phyloP scores from a whole-genome alignment of 2,329 filamentous ascomycete genomes.

The Venturia carpophila region DNA sequence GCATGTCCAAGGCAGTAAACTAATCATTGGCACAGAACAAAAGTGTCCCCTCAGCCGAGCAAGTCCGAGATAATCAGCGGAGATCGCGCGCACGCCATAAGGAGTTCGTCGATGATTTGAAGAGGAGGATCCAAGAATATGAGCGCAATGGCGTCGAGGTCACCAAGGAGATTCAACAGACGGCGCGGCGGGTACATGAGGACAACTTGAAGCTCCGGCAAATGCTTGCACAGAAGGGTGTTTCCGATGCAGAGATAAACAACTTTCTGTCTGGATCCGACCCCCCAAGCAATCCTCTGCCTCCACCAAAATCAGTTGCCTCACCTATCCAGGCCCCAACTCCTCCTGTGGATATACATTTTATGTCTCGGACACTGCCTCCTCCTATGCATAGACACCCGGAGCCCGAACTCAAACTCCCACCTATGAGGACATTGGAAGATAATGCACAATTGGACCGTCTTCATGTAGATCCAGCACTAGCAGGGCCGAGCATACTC shows the following conservation, averaged over 20 bases:
- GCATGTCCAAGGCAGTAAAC: background rate
- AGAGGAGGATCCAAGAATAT: conserved; percentile 40
- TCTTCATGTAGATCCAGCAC: background rate
- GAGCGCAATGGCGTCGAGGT: conserved; percentile 44
- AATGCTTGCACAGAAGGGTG: conserved; percentile 29
- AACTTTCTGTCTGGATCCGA: conserved; percentile 8
- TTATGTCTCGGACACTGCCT: background rate
- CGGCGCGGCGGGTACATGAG: conserved; percentile 42
- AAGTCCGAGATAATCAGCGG: conserved; percentile 45
- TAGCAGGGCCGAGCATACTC: background rate
- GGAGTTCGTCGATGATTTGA: conserved; percentile 44
- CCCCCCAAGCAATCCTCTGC: background rate
- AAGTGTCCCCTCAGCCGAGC: conserved; percentile 15
- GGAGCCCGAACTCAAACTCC: background rate
- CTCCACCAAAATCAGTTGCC: conserved; percentile 7
- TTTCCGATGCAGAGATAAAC: conserved; percentile 13
- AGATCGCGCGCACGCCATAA: conserved; percentile 45
- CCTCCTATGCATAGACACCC: background rate
- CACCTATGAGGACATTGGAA: background rate
- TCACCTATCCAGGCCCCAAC: background rate
- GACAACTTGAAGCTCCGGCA: conserved; percentile 43
- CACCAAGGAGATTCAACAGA: conserved; percentile 47
- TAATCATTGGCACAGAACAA: conserved; percentile 13
- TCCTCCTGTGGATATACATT: conserved; percentile 4
- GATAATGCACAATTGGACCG: background rate